Evolutionary conservation across 345 rosid species (phyloP), one percentile per base, ranked within the genome.

Genomic region (Schrenkiella parvula): DNA sequence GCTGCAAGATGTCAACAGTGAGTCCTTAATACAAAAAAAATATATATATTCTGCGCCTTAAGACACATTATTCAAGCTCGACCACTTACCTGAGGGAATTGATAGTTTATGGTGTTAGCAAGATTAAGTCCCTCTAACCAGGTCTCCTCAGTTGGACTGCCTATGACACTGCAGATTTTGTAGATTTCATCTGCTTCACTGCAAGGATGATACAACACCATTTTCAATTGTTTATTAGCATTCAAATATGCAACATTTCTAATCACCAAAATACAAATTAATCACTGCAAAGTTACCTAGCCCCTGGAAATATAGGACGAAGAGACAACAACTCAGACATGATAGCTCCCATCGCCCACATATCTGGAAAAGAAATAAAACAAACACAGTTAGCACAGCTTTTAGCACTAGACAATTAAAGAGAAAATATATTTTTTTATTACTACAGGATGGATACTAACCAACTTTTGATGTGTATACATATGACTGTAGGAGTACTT

Each of bases 271-370:
- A 59, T 13, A 47, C 26, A 57, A 23, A 39, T 34, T 2, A 19
- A 15, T 7, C 37, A 41, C 48, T 11, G 64, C 2, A 29, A 48
- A 17, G 3, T 65, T 74, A 91, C 99, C 93, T 89, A 65, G 71
- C 76, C 37, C 98, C 98, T 2, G 98, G 98, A 65, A 89, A 89
- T 54, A 92, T 87, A 25, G 98, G 98, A 50, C 83, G 86, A n/a
- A 92, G 84, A 50, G 80, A 76, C 73, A 89, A 78, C 75, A 92
- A 51, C 77, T 92, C 98, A 23, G 98, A 90, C 88, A 92, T 88
- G 28, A 92, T 92, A 25, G 98, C 96, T 68, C 98, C 98, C 95
- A 92, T 88, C 8, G 96, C 95, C 96, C 96, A 92, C 89, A 92
- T 86, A 78, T 92, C 98, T 92, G 81, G 18, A 13, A 25, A 70